Percentiles rank a stretch among this genome's conserved stretches.
phyloP scores from a whole-genome alignment of 139 green algal genomes.

The Picochlorum sp. region DNA sequence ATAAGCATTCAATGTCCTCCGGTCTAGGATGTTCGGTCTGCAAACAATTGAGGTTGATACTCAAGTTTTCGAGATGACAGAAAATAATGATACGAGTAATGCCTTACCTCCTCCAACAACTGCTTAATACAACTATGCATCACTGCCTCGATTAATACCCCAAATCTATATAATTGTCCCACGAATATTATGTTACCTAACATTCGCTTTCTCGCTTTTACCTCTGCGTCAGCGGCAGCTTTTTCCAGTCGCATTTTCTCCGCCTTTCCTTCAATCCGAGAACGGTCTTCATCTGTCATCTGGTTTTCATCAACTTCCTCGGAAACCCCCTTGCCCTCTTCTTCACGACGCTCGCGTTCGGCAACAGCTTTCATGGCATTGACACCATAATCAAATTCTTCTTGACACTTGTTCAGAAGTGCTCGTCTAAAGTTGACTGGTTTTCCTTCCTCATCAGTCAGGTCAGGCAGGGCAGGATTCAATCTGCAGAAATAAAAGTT shows the following conservation, averaged over 20 bases:
- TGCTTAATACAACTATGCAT: slow-evolving; percentile 86
- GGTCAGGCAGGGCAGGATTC: slow-evolving; percentile 23
- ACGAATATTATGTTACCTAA: slow-evolving; percentile 98
- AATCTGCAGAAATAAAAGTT: slow-evolving; percentile 10
- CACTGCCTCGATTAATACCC: slow-evolving; percentile 94
- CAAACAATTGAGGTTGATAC: not conserved
- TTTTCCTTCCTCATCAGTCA: slow-evolving; percentile 29
- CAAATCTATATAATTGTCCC: slow-evolving; percentile 77
- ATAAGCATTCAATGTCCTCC: slow-evolving; percentile 95
- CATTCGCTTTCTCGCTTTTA: slow-evolving; percentile 69
- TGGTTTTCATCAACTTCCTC: slow-evolving; percentile 10
- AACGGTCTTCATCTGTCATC: slow-evolving; percentile 7
- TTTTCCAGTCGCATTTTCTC: slow-evolving; percentile 26
- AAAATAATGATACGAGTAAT: slow-evolving; percentile 1
- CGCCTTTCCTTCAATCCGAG: slow-evolving; percentile 21
- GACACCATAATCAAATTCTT: slow-evolving; percentile 83
- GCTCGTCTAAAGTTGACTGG: slow-evolving; percentile 74
- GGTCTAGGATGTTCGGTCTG: slow-evolving; percentile 36
- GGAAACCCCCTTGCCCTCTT: not conserved
- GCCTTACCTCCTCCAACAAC: slow-evolving; percentile 42
- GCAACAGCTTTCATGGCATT: slow-evolving; percentile 50
- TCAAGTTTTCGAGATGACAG: not conserved
- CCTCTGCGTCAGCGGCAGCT: slow-evolving; percentile 41
- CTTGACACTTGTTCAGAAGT: slow-evolving; percentile 97
- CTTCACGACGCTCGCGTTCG: slow-evolving; percentile 38